phyloP scores from a whole-genome alignment of 2,329 filamentous ascomycete species.

The Scedosporium apiospermum region DNA sequence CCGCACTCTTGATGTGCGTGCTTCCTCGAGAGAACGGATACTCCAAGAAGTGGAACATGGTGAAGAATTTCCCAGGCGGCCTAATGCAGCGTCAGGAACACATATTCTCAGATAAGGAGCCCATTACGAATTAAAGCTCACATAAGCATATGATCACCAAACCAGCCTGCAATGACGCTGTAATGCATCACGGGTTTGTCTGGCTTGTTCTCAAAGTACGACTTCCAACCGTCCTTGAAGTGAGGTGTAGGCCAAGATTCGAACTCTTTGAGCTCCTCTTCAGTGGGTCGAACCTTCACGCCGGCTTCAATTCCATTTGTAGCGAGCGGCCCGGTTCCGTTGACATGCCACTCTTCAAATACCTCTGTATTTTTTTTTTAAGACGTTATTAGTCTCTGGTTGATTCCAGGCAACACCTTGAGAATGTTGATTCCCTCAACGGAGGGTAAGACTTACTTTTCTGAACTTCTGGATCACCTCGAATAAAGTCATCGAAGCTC shows the following conservation, averaged over 20 bases:
- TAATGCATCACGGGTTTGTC: slow-evolving; percentile 87
- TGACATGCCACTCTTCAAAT: slow-evolving; percentile 68
- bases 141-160: slow-evolving; percentile 52
- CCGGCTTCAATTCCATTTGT: slow-evolving; percentile 76
- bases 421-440: too few species aligned
- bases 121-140: slow-evolving; percentile 16
- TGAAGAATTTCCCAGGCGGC: slow-evolving; percentile 72
- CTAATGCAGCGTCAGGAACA: slow-evolving; percentile 32
- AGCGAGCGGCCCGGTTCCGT: slow-evolving; percentile 67
- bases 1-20: slow-evolving; percentile 60
- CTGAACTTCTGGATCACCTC: slow-evolving; percentile 63
- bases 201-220: slow-evolving; percentile 75
- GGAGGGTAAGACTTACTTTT: slow-evolving; percentile 34
- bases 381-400: too few species aligned
- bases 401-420: too few species aligned
- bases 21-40: slow-evolving; percentile 67
- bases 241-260: slow-evolving; percentile 65
- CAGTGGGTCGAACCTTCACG: slow-evolving; percentile 65
- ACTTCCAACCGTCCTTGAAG: slow-evolving; percentile 68
- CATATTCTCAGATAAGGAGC: slow-evolving; percentile 27
- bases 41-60: slow-evolving; percentile 75
- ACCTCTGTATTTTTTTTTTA: slow-evolving; percentile 35
- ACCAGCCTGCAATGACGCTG: slow-evolving; percentile 61
- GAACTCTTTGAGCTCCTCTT: slow-evolving; percentile 58
- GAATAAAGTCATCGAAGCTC: slow-evolving; percentile 71